A percentile compares a stretch with the other conserved stretches of the same genome.
These are phyloP conservation scores for Saccharomycopsis sp. DNA, from an alignment of 805 yeast species.

Conservation along the genomic window DNA sequence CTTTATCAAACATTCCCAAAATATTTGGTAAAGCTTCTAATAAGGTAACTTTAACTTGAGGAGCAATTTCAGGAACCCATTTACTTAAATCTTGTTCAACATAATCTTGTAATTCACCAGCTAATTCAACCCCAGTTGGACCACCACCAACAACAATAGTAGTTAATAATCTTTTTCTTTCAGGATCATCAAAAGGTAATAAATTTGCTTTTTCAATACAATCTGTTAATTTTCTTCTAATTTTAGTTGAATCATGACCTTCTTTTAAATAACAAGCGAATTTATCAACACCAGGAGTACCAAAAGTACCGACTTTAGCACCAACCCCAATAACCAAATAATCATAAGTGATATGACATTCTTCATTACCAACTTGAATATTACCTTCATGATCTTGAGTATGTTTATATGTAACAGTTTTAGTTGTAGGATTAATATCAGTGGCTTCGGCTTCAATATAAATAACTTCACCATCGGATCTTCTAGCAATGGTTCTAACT, in stretches of 20 bases:
- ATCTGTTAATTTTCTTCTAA: conserved; percentile 75
- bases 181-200: conserved; percentile 61
- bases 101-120: conserved; percentile 93
- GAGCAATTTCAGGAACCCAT: conserved; percentile 81
- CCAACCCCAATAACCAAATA: conserved; percentile 90
- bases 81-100: conserved; percentile 81
- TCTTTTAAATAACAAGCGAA: conserved; percentile 85
- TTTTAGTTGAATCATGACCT: conserved; percentile 75
- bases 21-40: conserved; percentile 91
- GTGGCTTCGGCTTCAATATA: conserved; percentile 90
- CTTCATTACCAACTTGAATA: conserved; percentile 24
- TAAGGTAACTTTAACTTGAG: conserved; percentile 73
- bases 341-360: conserved; percentile 47
- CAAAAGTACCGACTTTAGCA: conserved; percentile 89
- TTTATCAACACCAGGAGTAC: conserved; percentile 89
- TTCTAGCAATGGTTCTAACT: conserved; percentile 75
- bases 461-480: conserved; percentile 62
- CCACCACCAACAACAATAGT: conserved; percentile 97
- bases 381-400: conserved; percentile 26
- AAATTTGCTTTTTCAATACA: conserved; percentile 81
- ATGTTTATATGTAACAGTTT: conserved; percentile 54
- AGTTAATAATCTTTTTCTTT: conserved; percentile 74
- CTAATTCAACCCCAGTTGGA: conserved; percentile 97
- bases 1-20: conserved; percentile 60
- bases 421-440: conserved; percentile 62